A percentile compares a stretch with the other conserved stretches of the same genome.
Evolutionary conservation across 805 yeast species (phyloP).

Genomic region (Tetrapisispora iriomotensis): DNA sequence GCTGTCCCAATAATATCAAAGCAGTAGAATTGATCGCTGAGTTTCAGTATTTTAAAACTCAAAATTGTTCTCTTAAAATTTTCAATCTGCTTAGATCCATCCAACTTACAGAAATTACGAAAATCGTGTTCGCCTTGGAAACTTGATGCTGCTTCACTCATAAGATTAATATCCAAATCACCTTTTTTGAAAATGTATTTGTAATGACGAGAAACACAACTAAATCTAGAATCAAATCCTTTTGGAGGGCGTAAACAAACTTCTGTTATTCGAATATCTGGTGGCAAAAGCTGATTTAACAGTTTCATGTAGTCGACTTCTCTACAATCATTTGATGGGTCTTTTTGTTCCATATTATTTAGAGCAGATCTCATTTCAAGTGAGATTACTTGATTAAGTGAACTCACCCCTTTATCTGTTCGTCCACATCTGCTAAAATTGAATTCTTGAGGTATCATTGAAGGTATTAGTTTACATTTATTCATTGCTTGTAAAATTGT

Average conservation of each 20-base stretch:
- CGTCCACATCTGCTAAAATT: conserved; percentile 87
- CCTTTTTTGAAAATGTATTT: conserved; percentile 61
- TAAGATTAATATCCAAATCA: conserved; percentile 49
- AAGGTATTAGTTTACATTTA: conserved; percentile 54
- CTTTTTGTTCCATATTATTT: conserved; percentile 48
- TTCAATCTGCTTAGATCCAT: conserved; percentile 85
- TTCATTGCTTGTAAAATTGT: conserved; percentile 61
- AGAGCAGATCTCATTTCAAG: conserved; percentile 64
- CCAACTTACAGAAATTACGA: conserved; percentile 88
- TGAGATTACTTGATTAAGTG: conserved; percentile 89
- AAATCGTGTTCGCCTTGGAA: conserved; percentile 76
- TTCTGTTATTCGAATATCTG: conserved; percentile 74
- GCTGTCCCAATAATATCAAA: conserved; percentile 82
- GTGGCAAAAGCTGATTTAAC: conserved; percentile 68
- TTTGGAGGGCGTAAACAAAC: conserved; percentile 75
- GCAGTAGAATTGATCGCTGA: conserved; percentile 41
- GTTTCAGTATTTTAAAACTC: conserved; percentile 37
- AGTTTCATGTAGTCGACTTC: conserved; percentile 73
- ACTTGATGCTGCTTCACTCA: conserved; percentile 56
- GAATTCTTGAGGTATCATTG: conserved; percentile 50
- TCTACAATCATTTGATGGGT: conserved; percentile 44
- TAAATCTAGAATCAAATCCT: conserved; percentile 84
- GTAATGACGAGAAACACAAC: conserved; percentile 80
- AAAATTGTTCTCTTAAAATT: conserved; percentile 61
- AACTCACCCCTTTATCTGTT: conserved; percentile 95